Percentiles rank a stretch among this genome's conserved stretches.
phyloP scores from a whole-genome alignment of 257 asterid genomes.

The Nicotiana benthamiana region DNA sequence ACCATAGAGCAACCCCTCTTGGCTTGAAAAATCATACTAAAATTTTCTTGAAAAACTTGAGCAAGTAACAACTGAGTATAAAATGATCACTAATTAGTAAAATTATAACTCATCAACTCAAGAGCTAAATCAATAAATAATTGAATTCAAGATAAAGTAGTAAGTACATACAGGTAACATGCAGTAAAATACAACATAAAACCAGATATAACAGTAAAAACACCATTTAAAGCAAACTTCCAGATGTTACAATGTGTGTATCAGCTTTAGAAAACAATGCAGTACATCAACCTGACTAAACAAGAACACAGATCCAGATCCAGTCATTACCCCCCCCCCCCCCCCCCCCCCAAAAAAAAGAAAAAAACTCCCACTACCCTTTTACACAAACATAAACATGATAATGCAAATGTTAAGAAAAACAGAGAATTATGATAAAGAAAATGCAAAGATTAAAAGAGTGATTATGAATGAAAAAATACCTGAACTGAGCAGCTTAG shows the following conservation, averaged over 20 bases:
- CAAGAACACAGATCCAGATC: conserved; percentile 6
- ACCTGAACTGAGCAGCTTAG: conserved; percentile 18
- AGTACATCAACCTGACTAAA: background rate
- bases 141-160: background rate
- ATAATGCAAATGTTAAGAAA: background rate
- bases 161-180: background rate
- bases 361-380: conserved; percentile 3
- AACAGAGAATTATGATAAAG: background rate
- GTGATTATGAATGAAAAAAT: background rate
- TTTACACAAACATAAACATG: background rate
- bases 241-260: background rate
- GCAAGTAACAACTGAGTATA: background rate
- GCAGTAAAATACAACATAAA: background rate
- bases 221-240: background rate
- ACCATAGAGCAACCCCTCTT: too few relatives aligned
- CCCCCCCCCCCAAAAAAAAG: background rate
- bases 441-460: background rate
- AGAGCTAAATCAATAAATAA: background rate
- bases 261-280: conserved; percentile 1
- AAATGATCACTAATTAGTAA: background rate
- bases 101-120: background rate
- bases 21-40: too few relatives aligned
- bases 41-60: background rate
- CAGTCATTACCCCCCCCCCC: background rate
- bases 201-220: background rate